Conservation (phyloP, 768 basidiomycete genomes). For the Infundibulicybe gibba region DNA sequence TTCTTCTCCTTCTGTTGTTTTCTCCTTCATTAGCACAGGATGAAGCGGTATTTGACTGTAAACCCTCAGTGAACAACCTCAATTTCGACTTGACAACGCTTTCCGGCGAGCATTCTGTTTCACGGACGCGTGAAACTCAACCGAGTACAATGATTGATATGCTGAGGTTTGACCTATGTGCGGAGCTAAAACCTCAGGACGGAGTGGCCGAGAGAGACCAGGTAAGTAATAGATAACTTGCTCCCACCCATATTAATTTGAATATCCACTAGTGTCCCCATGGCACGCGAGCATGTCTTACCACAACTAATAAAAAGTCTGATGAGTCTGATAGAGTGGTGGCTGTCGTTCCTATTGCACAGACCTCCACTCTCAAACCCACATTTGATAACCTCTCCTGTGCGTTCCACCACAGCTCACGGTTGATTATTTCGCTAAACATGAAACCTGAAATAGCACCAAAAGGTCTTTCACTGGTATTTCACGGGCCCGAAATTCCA, state of each 20-base stretch:
- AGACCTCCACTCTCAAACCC: constrained; percentile 29
- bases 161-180: constrained; percentile 67
- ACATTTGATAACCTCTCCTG: constrained; percentile 33
- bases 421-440: constrained; percentile 3
- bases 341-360: constrained; percentile 73
- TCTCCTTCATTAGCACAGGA: constrained; percentile 30
- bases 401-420: constrained; percentile 14
- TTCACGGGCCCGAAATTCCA: constrained; percentile 64
- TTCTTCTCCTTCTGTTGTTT: constrained; percentile 9
- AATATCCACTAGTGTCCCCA: constrained; percentile 49
- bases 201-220: constrained; percentile 57
- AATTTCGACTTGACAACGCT: constrained; percentile 63
- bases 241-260: constrained; percentile 4
- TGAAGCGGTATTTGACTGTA: constrained; percentile 51
- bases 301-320: constrained; percentile 58
- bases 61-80: constrained; percentile 30
- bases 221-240: constrained; percentile 37
- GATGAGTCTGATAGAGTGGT: constrained; percentile 56
- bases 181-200: constrained; percentile 44
- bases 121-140: constrained; percentile 51
- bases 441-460: constrained; percentile 34
- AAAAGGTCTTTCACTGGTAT: constrained; percentile 49
- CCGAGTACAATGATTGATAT: constrained; percentile 61
- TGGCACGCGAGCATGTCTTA: constrained; percentile 74
- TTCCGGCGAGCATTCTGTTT: constrained; percentile 45